phyloP scores from a whole-genome alignment of 2,329 filamentous ascomycete genomes.

The Talaromyces funiculosus region DNA sequence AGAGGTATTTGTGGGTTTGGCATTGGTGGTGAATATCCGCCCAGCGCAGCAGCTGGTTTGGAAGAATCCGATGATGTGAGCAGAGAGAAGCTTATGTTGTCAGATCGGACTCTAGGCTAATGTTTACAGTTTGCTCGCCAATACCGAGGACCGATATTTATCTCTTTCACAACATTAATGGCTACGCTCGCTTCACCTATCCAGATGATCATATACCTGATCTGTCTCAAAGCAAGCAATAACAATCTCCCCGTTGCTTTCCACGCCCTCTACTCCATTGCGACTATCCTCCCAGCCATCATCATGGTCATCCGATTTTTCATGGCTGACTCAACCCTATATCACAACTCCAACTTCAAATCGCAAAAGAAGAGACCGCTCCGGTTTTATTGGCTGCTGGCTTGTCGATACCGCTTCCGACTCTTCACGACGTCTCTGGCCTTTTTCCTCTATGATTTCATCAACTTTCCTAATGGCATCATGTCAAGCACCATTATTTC shows the following conservation, averaged over 20 bases:
- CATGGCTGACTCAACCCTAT: background rate
- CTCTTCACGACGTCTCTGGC: constrained; percentile 20
- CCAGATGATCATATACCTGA: constrained; percentile 32
- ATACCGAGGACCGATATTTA: constrained; percentile 31
- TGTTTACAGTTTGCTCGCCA: constrained; percentile 18
- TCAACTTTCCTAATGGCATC: constrained; percentile 35
- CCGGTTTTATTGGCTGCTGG: background rate
- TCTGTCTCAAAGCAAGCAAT: constrained; percentile 30
- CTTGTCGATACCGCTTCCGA: background rate
- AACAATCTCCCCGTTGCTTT: constrained; percentile 29
- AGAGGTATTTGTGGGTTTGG: constrained; percentile 35
- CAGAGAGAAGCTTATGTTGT: background rate
- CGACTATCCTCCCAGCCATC: background rate
- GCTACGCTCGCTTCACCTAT: constrained; percentile 30
- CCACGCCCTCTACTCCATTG: constrained; percentile 18
- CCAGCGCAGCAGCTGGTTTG: constrained; percentile 33
- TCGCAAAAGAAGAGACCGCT: background rate
- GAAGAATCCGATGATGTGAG: constrained; percentile 31
- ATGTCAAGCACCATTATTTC: constrained; percentile 32
- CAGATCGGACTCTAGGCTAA: background rate
- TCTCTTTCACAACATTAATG: constrained; percentile 33
- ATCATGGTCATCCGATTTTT: background rate
- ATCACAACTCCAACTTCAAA: background rate
- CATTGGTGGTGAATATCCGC: constrained; percentile 35
- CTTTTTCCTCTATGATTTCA: constrained; percentile 35